Conservation (phyloP, 2,329 filamentous ascomycete genomes). For the Aureobasidium sp. region DNA sequence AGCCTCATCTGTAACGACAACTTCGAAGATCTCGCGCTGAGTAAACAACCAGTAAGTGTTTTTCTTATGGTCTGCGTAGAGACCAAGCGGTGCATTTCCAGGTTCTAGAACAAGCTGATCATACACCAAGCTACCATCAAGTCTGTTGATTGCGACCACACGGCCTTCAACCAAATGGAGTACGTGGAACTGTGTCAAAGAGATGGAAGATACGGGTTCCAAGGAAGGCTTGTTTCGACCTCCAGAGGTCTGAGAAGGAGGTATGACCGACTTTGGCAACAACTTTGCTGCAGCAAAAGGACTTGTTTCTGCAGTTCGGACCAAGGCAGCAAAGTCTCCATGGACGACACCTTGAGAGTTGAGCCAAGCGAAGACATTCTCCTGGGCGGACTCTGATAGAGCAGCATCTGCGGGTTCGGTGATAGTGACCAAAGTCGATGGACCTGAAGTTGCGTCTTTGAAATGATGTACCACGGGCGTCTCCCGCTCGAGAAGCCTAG, state of each 20-base stretch:
- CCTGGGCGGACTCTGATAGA: slow-evolving; percentile 34
- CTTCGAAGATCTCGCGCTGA: slow-evolving; percentile 81
- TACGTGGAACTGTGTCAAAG: slow-evolving; percentile 89
- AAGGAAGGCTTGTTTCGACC: slow-evolving; percentile 56
- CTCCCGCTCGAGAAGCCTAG: slow-evolving; percentile 79
- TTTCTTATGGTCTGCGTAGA: slow-evolving; percentile 85
- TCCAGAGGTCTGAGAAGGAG: slow-evolving; percentile 55
- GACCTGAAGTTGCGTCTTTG: slow-evolving; percentile 44
- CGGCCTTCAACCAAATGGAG: slow-evolving; percentile 73
- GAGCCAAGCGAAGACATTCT: slow-evolving; percentile 83
- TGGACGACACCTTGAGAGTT: slow-evolving; percentile 79
- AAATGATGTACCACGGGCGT: slow-evolving; percentile 68
- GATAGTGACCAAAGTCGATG: slow-evolving; percentile 64
- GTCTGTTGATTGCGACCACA: slow-evolving; percentile 74
- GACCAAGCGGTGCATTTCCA: slow-evolving; percentile 69
- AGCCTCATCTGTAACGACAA: slow-evolving; percentile 82
- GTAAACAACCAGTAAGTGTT: slow-evolving; percentile 98
- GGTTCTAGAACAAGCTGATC: slow-evolving; percentile 78
- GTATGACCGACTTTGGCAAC: slow-evolving; percentile 63
- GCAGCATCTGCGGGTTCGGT: slow-evolving; percentile 58
- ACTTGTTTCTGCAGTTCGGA: slow-evolving; percentile 47
- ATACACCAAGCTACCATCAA: slow-evolving; percentile 78
- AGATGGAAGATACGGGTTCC: slow-evolving; percentile 69
- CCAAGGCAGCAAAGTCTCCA: slow-evolving; percentile 55
- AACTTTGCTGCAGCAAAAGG: slow-evolving; percentile 72